Base-by-base conservation (phyloP, 768 basidiomycete species). In the Lyophyllum atratum region DNA sequence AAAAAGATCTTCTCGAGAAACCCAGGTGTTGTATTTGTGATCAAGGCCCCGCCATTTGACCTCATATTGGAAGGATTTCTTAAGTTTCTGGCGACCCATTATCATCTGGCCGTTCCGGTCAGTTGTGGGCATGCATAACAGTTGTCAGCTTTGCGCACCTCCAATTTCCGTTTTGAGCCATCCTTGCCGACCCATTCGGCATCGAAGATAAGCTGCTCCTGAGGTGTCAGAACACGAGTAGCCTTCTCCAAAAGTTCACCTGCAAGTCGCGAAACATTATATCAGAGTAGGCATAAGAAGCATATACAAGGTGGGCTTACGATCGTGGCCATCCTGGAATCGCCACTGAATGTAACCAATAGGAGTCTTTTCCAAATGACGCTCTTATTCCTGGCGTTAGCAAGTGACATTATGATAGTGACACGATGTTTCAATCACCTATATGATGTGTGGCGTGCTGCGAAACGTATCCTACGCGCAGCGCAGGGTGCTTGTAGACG, bases 361-460 rank as follows among this genome's bases (percentile, higher is more conserved):
- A 24, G 96, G 93, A 4, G 95, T 96, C 78, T 98, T 97, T 74
- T 96, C 94, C 43, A 98, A 72, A 76, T 98, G 95, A 65, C 85
- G 89, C 70, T 96, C 93, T 90, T 69, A 59, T 5, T 22, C 33
- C 54, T 47, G 5, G 11, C 3, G 34, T 64, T 53, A 60, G 59
- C 64, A 64, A 48, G 17, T 49, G 9, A 28, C 12, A 33, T 43
- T 46, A 26, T 9, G 14, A 28, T n/a, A 21, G 17, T 39, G 37
- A 26, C 24, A 50, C 19, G 21, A 66, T 24, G 8, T 56, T 28
- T 43, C 40, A 43, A 58, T 51, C 66, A 85, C 90, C 90, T 60
- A 96, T 90, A 70, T 98, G 95, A 77, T 97, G 96, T 54, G 96
- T 98, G 34, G 95, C 95, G 72, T 98, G 95, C 68, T 98, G 95